Evolutionary conservation across 164 flowering plant genomes (phyloP).

Genomic region (Vitis riparia): DNA sequence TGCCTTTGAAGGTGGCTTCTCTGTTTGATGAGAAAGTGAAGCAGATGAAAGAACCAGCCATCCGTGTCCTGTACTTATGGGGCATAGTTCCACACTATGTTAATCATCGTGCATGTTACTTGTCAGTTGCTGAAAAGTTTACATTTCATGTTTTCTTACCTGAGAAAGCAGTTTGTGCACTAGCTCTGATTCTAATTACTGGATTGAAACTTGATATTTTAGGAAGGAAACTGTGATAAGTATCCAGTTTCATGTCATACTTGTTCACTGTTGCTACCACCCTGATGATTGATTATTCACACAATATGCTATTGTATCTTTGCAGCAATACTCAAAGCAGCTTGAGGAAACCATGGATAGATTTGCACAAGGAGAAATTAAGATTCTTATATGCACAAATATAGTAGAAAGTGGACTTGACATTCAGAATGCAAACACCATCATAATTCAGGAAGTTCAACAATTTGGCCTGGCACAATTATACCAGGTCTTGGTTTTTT

Average conservation of each 20-base stretch:
- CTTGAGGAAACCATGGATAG: conserved; percentile 94
- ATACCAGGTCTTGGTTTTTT: conserved; percentile 66
- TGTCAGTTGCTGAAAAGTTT: background rate
- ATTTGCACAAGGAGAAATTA: conserved; percentile 73
- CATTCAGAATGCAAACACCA: conserved; percentile 97
- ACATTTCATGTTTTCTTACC: no score
- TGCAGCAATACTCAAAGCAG: conserved; percentile 94
- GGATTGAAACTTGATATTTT: no score
- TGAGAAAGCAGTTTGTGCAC: no score
- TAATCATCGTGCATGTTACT: no score
- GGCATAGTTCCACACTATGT: no score
- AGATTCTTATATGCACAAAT: conserved; percentile 89
- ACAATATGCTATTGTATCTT: conserved; percentile 5
- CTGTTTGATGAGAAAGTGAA: no score
- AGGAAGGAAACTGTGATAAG: no score
- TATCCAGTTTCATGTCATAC: background rate
- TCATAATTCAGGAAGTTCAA: conserved; percentile 94
- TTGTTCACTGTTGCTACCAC: background rate
- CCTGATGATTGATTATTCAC: background rate
- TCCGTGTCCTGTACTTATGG: no score
- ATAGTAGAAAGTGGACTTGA: conserved; percentile 99
- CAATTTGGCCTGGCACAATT: conserved; percentile 95
- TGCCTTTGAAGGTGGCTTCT: no score
- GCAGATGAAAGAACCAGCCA: no score
- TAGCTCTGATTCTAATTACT: no score